Evolutionary conservation across 768 basidiomycete genomes (phyloP), one percentile per base, ranked within the genome.

Genomic region (Paxillus rubicundulus): DNA sequence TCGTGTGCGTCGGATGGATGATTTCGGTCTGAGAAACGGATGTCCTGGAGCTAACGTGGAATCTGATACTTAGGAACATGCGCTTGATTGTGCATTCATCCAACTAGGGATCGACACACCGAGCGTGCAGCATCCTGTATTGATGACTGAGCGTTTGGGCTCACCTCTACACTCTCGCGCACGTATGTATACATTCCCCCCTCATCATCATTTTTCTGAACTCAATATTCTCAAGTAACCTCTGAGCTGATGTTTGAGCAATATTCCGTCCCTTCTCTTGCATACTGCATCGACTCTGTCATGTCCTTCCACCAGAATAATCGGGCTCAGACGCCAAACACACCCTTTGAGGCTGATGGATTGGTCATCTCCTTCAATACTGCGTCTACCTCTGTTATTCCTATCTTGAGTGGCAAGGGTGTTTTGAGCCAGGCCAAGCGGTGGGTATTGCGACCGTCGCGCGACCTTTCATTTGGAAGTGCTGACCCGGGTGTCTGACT

Each of bases 181-280:
- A 39, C 66, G 95, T 96, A 66, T 50, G 92, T 80, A 16, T 17
- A 38, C 2, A 40, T 42, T 48, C 20, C 5, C 56, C n/a, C 18
- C 21, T 21, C 17, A 12, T 12, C 10, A 45, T 36, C 30, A 6
- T 37, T 33, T 18, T 9, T 30, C 38, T 37, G 17, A 45, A 21
- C 21, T 5, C 30, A 7, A 27, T 40, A 27, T 38, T 34, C 28
- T 40, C 40, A 62, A 95, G 92, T 97, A 50, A 96, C 94, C 9
- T 94, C 94, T 0, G 97, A 99, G 64, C 84, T 99, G 28, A 82
- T 99, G 72, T 99, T 99, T 64, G 97, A 99, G 72, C 79, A 85
- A 41, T 99, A 98, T 66, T 77, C 79, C 5, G 92, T 87, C 4
- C 95, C 96, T 1, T 84, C 87, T 5, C 76, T 98, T 43, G 77